phyloP scores from a whole-genome alignment of 2,329 filamentous ascomycete genomes.

The Zalaria obscura region DNA sequence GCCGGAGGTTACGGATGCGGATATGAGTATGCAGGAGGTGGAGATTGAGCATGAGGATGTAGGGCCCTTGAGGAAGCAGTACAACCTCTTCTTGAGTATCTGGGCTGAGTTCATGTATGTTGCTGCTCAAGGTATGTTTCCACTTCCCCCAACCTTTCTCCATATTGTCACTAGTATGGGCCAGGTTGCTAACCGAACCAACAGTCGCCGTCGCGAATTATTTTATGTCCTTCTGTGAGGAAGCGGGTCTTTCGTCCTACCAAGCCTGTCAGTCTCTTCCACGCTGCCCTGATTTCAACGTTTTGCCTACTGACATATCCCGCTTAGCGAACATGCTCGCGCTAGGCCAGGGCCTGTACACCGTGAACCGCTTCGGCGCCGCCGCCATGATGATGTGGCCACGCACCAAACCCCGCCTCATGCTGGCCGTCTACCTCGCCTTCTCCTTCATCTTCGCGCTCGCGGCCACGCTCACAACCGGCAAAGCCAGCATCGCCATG shows the following conservation, averaged over 20 bases:
- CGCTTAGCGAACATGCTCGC: conserved; percentile 35
- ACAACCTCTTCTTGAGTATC: no score
- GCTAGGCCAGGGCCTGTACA: conserved; percentile 43
- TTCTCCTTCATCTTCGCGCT: conserved; percentile 13
- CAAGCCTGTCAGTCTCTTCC: conserved; percentile 33
- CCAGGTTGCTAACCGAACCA: no score
- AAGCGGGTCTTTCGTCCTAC: not conserved
- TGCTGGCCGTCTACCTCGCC: not conserved
- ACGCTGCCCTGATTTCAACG: conserved; percentile 34
- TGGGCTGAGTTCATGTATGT: no score
- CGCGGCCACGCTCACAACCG: conserved; percentile 35
- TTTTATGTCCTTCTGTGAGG: no score
- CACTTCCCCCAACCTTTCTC: no score
- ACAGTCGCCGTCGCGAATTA: no score
- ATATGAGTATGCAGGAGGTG: conserved; percentile 41
- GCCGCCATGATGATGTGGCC: not conserved
- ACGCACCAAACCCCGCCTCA: not conserved
- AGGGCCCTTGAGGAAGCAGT: no score
- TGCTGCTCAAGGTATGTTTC: no score
- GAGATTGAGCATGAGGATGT: conserved; percentile 22
- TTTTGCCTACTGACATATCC: conserved; percentile 40
- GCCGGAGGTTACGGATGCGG: conserved; percentile 46
- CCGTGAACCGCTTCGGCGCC: conserved; percentile 36
- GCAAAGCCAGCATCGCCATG: conserved; percentile 30
- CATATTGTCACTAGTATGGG: no score